phyloP scores from a whole-genome alignment of 306 rosid genomes.

The Betula pendula region DNA sequence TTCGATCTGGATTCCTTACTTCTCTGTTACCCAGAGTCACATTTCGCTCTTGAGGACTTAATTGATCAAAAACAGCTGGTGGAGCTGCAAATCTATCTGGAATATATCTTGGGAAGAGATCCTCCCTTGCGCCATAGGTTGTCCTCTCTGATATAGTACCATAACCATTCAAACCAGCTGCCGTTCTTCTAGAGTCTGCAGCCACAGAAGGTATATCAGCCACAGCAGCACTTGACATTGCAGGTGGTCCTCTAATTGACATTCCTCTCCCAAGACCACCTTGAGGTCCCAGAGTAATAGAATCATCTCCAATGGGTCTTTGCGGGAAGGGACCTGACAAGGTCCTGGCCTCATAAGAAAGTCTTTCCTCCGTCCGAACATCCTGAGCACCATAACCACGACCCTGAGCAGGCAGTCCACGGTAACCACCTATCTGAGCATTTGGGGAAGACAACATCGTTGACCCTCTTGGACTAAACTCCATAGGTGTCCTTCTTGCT shows the following conservation, averaged over 20 bases:
- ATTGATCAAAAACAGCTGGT: constrained; percentile 56
- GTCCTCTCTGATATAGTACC: constrained; percentile 47
- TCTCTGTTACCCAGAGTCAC: constrained; percentile 55
- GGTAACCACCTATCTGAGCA: constrained; percentile 62
- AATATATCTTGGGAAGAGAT: constrained; percentile 37
- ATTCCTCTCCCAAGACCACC: constrained; percentile 97
- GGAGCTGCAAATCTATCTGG: constrained; percentile 55
- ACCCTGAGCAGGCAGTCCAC: constrained; percentile 56
- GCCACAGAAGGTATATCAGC: constrained; percentile 42
- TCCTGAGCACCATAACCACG: constrained; percentile 81
- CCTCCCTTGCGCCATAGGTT: constrained; percentile 51
- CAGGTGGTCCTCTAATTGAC: constrained; percentile 77
- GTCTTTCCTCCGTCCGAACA: constrained; percentile 69
- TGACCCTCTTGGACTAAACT: constrained; percentile 67
- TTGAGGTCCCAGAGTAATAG: constrained; percentile 86
- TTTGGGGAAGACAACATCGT: constrained; percentile 55
- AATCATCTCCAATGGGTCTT: constrained; percentile 60
- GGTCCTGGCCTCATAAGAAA: constrained; percentile 64
- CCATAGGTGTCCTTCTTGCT: constrained; percentile 71
- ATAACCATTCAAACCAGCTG: constrained; percentile 59
- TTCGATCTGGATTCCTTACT: constrained; percentile 52
- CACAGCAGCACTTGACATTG: constrained; percentile 40
- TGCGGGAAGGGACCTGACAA: constrained; percentile 63
- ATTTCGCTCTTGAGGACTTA: constrained; percentile 50
- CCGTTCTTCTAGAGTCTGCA: constrained; percentile 58